These are phyloP conservation scores for Pleurozium schreberi DNA, from an alignment of 225 moss, liverwort and hornwort species.

Conservation along the genomic window DNA sequence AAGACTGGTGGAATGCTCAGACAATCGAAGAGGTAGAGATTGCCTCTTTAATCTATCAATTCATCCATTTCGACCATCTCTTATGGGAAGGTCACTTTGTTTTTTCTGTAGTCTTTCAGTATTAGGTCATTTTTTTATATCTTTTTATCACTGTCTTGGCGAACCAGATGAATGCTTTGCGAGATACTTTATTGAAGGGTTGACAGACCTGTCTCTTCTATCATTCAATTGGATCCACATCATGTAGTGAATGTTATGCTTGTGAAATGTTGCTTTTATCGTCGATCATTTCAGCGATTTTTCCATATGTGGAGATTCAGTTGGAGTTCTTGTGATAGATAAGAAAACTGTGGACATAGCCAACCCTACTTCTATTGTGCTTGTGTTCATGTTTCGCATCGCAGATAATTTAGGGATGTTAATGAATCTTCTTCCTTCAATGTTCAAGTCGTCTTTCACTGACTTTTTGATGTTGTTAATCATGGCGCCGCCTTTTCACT, in stretches of 20 bases:
- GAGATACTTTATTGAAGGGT: not conserved
- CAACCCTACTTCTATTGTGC: not conserved
- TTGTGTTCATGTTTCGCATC: not conserved
- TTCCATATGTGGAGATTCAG: not conserved
- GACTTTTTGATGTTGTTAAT: conserved; percentile 7
- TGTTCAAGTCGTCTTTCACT: not conserved
- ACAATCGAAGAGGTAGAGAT: conserved; percentile 80
- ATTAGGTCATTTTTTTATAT: not conserved
- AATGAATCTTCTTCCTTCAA: not conserved
- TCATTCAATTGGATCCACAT: not conserved
- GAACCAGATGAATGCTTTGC: not conserved
- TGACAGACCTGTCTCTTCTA: not conserved
- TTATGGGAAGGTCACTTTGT: not conserved
- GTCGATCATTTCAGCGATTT: not conserved
- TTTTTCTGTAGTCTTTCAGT: not conserved
- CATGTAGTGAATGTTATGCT: not conserved
- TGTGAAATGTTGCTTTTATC: not conserved
- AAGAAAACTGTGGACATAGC: not conserved
- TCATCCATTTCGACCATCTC: not conserved
- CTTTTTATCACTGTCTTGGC: not conserved
- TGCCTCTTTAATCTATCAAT: not conserved
- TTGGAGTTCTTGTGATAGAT: not conserved
- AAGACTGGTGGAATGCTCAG: conserved; percentile 99
- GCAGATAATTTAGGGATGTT: not conserved
- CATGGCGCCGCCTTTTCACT: not conserved